phyloP scores from a whole-genome alignment of 257 asterid species.

The Solanum chiquidenum region DNA sequence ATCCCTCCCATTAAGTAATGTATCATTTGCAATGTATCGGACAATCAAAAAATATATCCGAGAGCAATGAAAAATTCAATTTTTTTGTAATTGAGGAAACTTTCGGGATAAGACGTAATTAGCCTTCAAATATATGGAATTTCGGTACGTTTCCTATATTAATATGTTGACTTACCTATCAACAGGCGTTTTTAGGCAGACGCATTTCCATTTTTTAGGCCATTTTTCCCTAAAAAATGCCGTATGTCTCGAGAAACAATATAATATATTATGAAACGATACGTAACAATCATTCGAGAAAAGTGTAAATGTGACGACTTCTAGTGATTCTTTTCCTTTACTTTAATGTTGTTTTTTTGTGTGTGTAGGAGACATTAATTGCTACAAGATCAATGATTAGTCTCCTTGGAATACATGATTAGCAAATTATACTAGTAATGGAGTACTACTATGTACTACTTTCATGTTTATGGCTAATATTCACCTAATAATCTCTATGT shows the following conservation, averaged over 20 bases:
- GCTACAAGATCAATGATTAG: background rate
- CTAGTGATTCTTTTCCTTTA: background rate
- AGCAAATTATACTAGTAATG: background rate
- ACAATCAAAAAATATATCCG: too few relatives aligned
- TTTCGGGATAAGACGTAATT: too few relatives aligned
- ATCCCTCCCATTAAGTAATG: too few relatives aligned
- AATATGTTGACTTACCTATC: background rate
- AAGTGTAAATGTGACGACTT: background rate
- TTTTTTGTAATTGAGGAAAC: too few relatives aligned
- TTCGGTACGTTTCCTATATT: too few relatives aligned
- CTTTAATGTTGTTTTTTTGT: background rate
- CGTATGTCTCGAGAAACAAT: background rate
- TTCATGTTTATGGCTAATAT: background rate
- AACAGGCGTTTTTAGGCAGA: constrained; percentile 51
- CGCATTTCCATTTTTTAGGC: constrained; percentile 5
- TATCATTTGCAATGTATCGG: too few relatives aligned
- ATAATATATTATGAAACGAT: background rate
- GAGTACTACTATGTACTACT: background rate
- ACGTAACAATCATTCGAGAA: background rate
- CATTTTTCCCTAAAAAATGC: too few relatives aligned
- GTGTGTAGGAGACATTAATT: background rate
- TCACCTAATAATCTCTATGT: background rate
- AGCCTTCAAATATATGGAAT: too few relatives aligned
- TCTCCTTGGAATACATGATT: background rate
- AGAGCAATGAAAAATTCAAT: too few relatives aligned